Base-by-base conservation (phyloP, 805 yeast species). In the Candida anglica region DNA sequence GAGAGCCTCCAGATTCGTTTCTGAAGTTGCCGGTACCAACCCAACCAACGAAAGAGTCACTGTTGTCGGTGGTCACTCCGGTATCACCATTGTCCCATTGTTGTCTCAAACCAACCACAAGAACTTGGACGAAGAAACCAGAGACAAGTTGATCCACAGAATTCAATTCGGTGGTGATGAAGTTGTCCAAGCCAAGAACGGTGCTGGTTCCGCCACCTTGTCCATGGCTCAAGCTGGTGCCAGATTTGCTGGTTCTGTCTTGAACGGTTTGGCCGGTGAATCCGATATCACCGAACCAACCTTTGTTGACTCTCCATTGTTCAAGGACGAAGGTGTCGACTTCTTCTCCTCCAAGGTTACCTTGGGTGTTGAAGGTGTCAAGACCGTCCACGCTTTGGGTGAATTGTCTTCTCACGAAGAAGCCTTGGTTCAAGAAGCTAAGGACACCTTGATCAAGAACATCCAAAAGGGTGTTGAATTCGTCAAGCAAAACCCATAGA, bases 41-140 rank as follows among this genome's bases (percentile, higher is more conserved):
- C 96, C 95, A 59, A 73, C 69, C 44, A 65, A 73, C 47, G 95
- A 85, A 74, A 69, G 64, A 48, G 86, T 88, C 46, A 76, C 86
- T 47, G 96, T 89, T 57, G 91, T 89, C 47, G 97, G 97, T 63
- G 97, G 97, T 53, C 97, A 88, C 80, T 86, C 96, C 40, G 97
- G 97, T 68, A 81, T 82, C 60, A 89, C 97, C 64, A 88, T 88
- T 66, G 94, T 88, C 42, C 97, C 97, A 58, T 72, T 89, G 64
- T 70, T 88, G 61, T 85, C 95, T 43, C 95, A 84, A 71, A 73
- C 93, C 48, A 74, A 67, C 66, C 86, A 83, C 74, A 68, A 72
- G 53, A 50, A 66, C 49, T 67, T 83, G 48, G 57, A 48, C 37
- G 38, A 46, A 24, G 66, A 60, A 39, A 55, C 54, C 40, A 59